phyloP scores from a whole-genome alignment of 2,329 filamentous ascomycete species.

The Colletotrichum limetticola region DNA sequence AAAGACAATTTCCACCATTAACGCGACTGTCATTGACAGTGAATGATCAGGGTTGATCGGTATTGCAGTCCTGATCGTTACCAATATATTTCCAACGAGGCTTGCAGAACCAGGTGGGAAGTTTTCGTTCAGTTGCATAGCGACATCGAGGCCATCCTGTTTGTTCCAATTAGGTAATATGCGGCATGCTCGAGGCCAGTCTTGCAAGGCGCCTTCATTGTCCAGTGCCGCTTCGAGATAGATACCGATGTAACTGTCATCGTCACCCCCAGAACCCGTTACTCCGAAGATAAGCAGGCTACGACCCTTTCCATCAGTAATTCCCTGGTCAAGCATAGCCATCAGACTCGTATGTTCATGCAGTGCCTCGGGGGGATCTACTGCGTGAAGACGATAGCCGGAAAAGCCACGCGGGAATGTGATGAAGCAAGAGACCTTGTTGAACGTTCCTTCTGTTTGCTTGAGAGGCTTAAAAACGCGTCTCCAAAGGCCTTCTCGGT shows the following conservation, averaged over 20 bases:
- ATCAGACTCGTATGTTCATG: neutral
- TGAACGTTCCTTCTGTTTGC: too few species aligned
- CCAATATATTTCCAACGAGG: neutral
- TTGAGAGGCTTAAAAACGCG: too few species aligned
- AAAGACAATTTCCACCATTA: neutral
- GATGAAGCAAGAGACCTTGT: neutral
- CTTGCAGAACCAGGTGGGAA: neutral
- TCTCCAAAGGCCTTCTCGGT: too few species aligned
- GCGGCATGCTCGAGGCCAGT: neutral
- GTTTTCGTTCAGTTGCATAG: too few species aligned
- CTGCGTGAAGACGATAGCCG: neutral
- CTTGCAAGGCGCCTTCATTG: neutral
- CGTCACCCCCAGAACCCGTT: neutral
- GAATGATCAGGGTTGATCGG: neutral
- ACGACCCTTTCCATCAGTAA: neutral
- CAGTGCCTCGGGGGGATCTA: neutral
- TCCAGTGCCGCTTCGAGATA: slow-evolving; percentile 6
- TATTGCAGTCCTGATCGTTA: neutral
- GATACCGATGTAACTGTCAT: neutral
- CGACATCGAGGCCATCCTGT: neutral
- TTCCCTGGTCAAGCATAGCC: neutral
- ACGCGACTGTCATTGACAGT: neutral
- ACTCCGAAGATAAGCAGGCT: neutral
- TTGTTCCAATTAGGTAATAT: neutral
- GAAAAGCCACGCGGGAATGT: neutral